phyloP scores from a whole-genome alignment of 805 yeast species.

The Wickerhamiella dianesei region DNA sequence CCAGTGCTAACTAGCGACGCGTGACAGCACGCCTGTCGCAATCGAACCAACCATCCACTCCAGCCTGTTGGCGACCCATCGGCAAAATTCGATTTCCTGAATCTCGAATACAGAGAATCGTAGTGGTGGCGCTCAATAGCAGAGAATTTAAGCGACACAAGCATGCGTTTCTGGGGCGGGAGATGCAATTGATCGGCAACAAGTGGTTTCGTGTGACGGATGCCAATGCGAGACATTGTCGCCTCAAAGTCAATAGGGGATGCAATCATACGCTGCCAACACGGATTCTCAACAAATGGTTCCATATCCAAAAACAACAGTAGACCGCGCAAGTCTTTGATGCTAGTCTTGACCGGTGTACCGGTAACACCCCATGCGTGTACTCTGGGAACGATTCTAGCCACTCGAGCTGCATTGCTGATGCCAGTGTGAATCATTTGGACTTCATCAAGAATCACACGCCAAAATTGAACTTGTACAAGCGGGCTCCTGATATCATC shows the following conservation, averaged over 20 bases:
- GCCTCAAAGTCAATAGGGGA: constrained; percentile 33
- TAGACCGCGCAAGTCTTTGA: constrained; percentile 58
- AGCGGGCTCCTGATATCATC: constrained; percentile 44
- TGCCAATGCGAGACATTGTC: constrained; percentile 41
- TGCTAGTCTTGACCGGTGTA: constrained; percentile 63
- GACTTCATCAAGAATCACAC: constrained; percentile 85
- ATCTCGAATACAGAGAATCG: constrained; percentile 46
- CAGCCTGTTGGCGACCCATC: constrained; percentile 2
- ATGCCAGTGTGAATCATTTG: constrained; percentile 74
- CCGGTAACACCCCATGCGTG: constrained; percentile 98
- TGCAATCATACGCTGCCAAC: constrained; percentile 31
- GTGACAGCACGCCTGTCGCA: constrained; percentile 76
- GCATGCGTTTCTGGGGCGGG: constrained; percentile 63
- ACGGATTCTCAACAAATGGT: constrained; percentile 44
- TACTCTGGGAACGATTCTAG: constrained; percentile 62
- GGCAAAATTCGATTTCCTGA: constrained; percentile 40
- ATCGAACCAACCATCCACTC: constrained; percentile 46
- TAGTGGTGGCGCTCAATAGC: constrained; percentile 80
- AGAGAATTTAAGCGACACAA: constrained; percentile 62
- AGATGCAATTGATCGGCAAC: constrained; percentile 62
- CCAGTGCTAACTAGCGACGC: constrained; percentile 27
- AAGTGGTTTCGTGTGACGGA: constrained; percentile 76
- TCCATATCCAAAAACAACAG: constrained; percentile 49
- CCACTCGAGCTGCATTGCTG: constrained; percentile 67
- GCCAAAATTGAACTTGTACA: constrained; percentile 71